Evolutionary conservation across 1,284 basidiomycete genomes (phyloP), one percentile per base, ranked within the genome.

Genomic region (Ceratorhiza oryzae-sativae): DNA sequence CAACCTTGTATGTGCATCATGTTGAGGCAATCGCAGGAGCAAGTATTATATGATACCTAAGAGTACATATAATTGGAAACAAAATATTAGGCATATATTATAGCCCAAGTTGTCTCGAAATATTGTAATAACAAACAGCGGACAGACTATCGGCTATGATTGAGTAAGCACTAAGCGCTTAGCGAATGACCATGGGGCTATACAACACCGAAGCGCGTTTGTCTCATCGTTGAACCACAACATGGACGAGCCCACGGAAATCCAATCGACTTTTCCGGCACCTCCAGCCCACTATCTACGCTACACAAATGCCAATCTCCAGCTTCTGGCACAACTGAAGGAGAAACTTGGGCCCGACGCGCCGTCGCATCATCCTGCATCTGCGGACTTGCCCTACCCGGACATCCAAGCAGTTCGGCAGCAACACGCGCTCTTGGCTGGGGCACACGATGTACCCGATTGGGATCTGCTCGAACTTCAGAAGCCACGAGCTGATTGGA

Each of bases 401-500:
- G 58, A 58, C 58, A 30, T 48, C 23, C 60, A 48, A 18, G 65
- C 65, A 30, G 39, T 68, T 34, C 65, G 65, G 41, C 65, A 68
- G 10, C 71, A 75, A 63, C 59, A 62, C 23, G 39, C 68, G 46
- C n/a, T 76, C 55, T 72, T 68, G 15, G 15, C 60, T 51, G 70
- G 62, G 25, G 67, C 75, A 48, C 68, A 72, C n/a, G 70, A 73
- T 30, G 65, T 75, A 18, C 65, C 76, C 3, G 75, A 75, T 15
- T 72, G 73, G 39, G 74, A 76, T 49, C 46, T 78, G 34, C 61
- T 48, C 13, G 76, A 77, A 23, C 59, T 80, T 1, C 77, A 78
- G 53, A 77, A 75, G 60, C 79, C 79, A 1, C 74, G 79, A 15
- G 73, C 76, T 10, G 79, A 79, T 41, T 77, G 78, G 76, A 75